Percentiles rank a stretch among this genome's conserved stretches.
Evolutionary conservation across 352 stramenopile genomes (phyloP).

Genomic region (Pythium rishiriense): DNA sequence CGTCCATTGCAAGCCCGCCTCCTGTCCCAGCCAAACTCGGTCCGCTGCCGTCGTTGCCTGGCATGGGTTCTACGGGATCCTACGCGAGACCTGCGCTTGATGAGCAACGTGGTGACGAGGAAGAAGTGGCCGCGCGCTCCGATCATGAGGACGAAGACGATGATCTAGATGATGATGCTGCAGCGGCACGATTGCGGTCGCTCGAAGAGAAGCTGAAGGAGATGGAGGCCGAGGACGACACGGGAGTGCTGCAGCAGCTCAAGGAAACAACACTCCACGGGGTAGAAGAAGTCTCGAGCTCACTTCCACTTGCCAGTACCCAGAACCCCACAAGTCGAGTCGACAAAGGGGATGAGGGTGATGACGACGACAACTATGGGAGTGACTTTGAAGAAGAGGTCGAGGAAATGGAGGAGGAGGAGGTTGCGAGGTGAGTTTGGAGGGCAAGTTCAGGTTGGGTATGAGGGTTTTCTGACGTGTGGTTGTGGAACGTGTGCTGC

Average conservation of each 20-base stretch:
- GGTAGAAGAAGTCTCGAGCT: constrained; percentile 14
- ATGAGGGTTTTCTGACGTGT: too few species aligned
- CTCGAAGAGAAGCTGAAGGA: constrained; percentile 79
- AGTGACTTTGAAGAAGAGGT: constrained; percentile 79
- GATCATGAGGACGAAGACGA: constrained; percentile 41
- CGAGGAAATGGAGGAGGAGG: constrained; percentile 51
- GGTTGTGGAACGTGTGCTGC: too few species aligned
- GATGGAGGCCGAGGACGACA: constrained; percentile 85
- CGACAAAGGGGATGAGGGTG: neutral
- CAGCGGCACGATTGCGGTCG: constrained; percentile 56
- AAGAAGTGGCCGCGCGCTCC: constrained; percentile 10
- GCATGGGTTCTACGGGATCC: neutral
- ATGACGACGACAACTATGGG: constrained; percentile 64
- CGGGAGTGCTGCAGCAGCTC: constrained; percentile 72
- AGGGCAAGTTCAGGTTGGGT: too few species aligned
- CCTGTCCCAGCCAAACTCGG: constrained; percentile 19
- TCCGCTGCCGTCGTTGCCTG: constrained; percentile 12
- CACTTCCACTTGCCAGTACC: neutral
- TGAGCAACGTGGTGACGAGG: constrained; percentile 4
- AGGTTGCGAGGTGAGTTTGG: constrained; percentile 55
- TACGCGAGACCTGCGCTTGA: neutral
- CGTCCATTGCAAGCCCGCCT: constrained; percentile 19
- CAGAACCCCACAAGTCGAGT: neutral
- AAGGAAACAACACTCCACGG: constrained; percentile 45
- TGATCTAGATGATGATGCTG: constrained; percentile 59